A percentile compares a stretch with the other conserved stretches of the same genome.
Evolutionary conservation across 345 rosid species (phyloP).

Genomic region (Eucalyptus tenuipes): DNA sequence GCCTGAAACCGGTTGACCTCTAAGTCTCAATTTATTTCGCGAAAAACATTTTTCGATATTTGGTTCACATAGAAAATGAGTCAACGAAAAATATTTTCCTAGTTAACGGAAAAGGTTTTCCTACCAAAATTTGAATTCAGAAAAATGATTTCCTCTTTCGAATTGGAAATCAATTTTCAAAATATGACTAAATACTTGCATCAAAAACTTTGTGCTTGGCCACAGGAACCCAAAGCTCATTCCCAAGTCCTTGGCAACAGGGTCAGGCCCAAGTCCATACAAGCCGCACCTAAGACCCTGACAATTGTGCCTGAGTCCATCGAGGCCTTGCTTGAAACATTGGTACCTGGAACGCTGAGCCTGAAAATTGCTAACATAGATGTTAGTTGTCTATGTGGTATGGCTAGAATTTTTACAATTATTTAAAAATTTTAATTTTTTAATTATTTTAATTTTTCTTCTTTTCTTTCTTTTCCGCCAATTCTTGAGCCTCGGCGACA

Average conservation of each 20-base stretch:
- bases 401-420: too few species aligned
- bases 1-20: neutral
- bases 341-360: rapidly evolving
- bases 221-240: neutral
- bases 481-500: rapidly evolving
- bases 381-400: neutral
- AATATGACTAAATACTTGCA: too few species aligned
- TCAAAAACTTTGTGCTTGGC: too few species aligned
- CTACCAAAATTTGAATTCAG: neutral
- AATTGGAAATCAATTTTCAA: too few species aligned
- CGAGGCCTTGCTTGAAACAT: neutral
- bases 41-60: too few species aligned
- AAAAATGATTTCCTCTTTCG: too few species aligned
- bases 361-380: neutral
- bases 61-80: neutral
- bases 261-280: neutral
- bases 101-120: rapidly evolving
- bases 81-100: neutral
- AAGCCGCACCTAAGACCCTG: neutral
- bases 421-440: rapidly evolving
- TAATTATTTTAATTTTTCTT: rapidly evolving
- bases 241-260: neutral
- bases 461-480: too few species aligned
- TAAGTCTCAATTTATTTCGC: neutral
- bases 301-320: rapidly evolving